Evolutionary conservation across 108 stramenopile species (phyloP), one percentile per base, ranked within the genome.

Genomic region (Nitzschia sp.): DNA sequence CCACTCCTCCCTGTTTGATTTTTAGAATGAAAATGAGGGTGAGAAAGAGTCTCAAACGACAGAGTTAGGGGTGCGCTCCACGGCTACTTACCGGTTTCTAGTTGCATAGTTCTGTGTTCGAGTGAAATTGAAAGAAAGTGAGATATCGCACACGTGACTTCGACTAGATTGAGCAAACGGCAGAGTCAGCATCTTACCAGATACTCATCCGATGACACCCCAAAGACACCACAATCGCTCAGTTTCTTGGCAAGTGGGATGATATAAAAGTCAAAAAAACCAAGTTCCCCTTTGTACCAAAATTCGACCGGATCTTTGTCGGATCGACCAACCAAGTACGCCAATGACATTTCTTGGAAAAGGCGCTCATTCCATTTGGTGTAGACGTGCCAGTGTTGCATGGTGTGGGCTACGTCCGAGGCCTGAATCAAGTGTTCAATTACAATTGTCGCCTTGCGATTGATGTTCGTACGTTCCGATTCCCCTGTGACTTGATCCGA

Each of bases 381-480:
- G 35, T 47, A 67, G 9, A 67, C 54, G 42, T 67, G 66, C 66
- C 66, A 67, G 49, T 67, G 66, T 67, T 67, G 66, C 66, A 67
- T 67, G 1, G 66, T 67, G 34, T 67, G 66, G 17, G 66, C 66
- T 35, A 67, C 48, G 25, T 67, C 66, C 0, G 66, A 67, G 1
- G 66, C 66, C 42, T 67, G 66, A 3, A 67, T 54, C 21, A 67
- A 51, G 25, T 67, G 66, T 24, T 67, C 66, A 67, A 67, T 55
- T 1, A 67, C 66, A 25, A 67, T 54, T 3, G 66, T 67, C 17
- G 66, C 66, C 35, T 55, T 67, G n/a, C 66, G 66, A 32, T 67
- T 67, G 1, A 55, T 34, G 26, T 25, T 27, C 15, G 24, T 27
- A 25, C 48, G 0, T 23, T 24, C 66, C 19, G 32, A 24, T 19